phyloP scores from a whole-genome alignment of 345 rosid species.

The Mercurialis annua region DNA sequence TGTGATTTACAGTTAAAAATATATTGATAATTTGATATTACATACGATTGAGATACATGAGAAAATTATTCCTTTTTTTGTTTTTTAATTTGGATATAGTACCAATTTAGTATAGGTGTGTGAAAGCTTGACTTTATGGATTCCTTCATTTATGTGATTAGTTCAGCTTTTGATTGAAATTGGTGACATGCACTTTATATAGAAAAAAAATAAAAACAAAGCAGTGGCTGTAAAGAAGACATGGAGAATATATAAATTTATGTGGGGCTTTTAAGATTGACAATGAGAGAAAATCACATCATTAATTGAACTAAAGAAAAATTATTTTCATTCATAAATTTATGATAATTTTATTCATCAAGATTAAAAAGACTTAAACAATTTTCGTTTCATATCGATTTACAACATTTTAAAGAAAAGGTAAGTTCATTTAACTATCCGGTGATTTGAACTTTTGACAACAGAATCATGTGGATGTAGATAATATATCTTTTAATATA shows the following conservation, averaged over 20 bases:
- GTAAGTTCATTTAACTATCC: no score
- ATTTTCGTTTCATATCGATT: no score
- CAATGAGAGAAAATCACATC: constrained; percentile 12
- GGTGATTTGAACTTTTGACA: no score
- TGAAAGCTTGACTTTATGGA: constrained; percentile 13
- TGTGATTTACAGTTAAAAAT: no score
- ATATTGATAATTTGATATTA: no score
- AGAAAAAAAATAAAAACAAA: background rate
- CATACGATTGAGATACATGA: background rate
- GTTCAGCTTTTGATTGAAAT: background rate
- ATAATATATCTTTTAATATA: no score
- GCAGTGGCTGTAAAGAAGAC: constrained; percentile 14
- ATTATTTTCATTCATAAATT: no score
- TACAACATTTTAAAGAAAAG: no score
- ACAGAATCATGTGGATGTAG: no score
- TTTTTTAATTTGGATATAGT: background rate
- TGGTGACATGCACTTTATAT: background rate
- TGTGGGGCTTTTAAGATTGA: background rate
- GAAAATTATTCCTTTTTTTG: background rate
- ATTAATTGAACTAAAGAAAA: no score
- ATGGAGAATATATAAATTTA: constrained; percentile 16
- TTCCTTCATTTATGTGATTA: constrained; percentile 2
- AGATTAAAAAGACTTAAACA: no score
- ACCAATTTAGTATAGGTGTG: constrained; percentile 4
- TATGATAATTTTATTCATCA: no score